Base-by-base conservation (phyloP, 192 early-diverging fungal genomes). In the Umbelopsis sp. region DNA sequence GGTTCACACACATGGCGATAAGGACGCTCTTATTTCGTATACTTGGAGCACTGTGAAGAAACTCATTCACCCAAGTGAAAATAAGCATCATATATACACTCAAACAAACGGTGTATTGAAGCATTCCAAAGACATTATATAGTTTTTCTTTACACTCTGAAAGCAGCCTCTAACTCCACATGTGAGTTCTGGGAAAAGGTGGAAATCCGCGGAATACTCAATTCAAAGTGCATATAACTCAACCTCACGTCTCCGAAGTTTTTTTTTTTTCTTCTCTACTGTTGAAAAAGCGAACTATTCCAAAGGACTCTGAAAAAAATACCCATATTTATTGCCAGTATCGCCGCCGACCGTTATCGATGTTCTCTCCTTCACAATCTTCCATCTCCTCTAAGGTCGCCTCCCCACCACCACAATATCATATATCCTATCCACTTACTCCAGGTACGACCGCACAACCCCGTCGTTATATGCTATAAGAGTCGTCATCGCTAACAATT, bases 301-400 rank as follows among this genome's bases (percentile, higher is more conserved):
- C 38, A 41, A 41, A 41, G 38, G 38, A 41, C 38, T 41, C 38
- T 41, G 38, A 41, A 41, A 41, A 41, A 41, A 11, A 11, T 3
- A 1, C 38, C 4, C 38, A 41, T 41, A 41, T 38, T 38, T 38
- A 38, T 5, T 38, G 4, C 38, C 12, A n/a, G n/a, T n/a, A n/a
- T 44, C 5, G 4, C 47, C 47, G 47, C 47, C 16, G 38, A 41
- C 12, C 12, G 38, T 41, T 41, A 24, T 53, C 5, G 11, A 62
- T 62, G 56, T 62, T 62, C 56, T 62, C 56, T 62, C 56, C 56
- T 62, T 62, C 31, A n/a, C 26, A 62, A 20, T 20, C 17, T 34
- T 34, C 26, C 17, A 7, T 32, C 17, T 7, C 56, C 14, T 62
- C 31, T 2, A 62, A 62, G 6, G 26, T 32, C 26, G 31, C 12